Evolutionary conservation across 2,329 filamentous ascomycete species (phyloP).

Genomic region (Penicillium sp.): DNA sequence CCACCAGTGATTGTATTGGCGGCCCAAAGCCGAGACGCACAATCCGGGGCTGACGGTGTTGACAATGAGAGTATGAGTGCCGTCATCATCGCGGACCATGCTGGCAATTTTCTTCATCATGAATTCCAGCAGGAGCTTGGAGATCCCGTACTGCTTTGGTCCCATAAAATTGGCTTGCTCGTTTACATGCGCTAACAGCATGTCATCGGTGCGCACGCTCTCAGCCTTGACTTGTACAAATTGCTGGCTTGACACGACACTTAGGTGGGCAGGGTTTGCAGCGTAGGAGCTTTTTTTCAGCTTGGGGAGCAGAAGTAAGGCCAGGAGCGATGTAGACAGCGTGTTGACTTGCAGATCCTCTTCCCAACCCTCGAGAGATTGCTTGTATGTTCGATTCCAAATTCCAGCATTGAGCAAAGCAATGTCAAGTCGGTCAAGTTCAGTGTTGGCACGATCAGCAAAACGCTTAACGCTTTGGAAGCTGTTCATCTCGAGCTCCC

Average conservation of each 20-base stretch:
- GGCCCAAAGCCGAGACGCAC: slow-evolving; percentile 44
- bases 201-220: slow-evolving; percentile 30
- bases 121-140: slow-evolving; percentile 47
- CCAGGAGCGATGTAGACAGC: slow-evolving; percentile 57
- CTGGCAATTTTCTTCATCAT: slow-evolving; percentile 41
- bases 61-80: slow-evolving; percentile 42
- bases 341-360: slow-evolving; percentile 58
- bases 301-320: slow-evolving; percentile 52
- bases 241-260: slow-evolving; percentile 47
- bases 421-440: slow-evolving; percentile 45
- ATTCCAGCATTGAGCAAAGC: slow-evolving; percentile 50
- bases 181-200: slow-evolving; percentile 39
- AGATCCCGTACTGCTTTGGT: slow-evolving; percentile 41
- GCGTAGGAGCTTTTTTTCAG: slow-evolving; percentile 38
- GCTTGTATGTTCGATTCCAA: slow-evolving; percentile 38
- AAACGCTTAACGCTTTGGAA: slow-evolving; percentile 49
- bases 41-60: slow-evolving; percentile 49
- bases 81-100: slow-evolving; percentile 32
- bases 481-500: slow-evolving; percentile 48
- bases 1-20: slow-evolving; percentile 40
- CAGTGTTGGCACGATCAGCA: slow-evolving; percentile 35
- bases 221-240: slow-evolving; percentile 35
- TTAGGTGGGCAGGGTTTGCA: slow-evolving; percentile 41
- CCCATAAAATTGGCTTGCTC: slow-evolving; percentile 29
- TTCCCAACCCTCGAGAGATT: slow-evolving; percentile 50